Conservation (phyloP, 2,329 filamentous ascomycete species). For the Cladosporium sp. region DNA sequence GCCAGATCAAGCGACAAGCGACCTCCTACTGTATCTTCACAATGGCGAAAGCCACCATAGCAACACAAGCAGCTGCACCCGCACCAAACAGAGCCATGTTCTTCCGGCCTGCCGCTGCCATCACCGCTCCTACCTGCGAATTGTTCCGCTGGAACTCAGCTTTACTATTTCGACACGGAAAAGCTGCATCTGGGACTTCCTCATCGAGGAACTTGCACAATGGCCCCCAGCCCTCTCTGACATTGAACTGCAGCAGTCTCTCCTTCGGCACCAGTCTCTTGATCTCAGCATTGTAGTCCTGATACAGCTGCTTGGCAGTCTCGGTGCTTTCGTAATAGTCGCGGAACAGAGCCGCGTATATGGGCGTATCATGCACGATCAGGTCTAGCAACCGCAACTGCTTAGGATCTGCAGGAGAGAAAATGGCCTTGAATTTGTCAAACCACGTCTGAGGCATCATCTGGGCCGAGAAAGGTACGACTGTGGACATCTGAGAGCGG, state of each 20-base stretch:
- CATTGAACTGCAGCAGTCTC: constrained; percentile 13
- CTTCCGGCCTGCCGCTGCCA: not conserved
- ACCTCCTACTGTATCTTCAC: not conserved
- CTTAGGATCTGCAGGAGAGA: not conserved
- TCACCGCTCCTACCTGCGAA: not conserved
- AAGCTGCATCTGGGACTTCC: not conserved
- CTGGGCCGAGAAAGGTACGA: not conserved
- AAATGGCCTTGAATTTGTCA: not conserved
- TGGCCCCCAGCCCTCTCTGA: constrained; percentile 9
- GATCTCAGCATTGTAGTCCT: constrained; percentile 11
- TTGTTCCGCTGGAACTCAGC: not conserved
- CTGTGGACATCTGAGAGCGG: constrained; percentile 3
- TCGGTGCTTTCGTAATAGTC: constrained; percentile 2
- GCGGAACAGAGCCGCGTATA: not conserved
- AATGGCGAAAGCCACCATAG: not conserved
- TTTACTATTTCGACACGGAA: not conserved
- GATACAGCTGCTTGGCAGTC: constrained; percentile 13
- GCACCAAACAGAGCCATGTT: not conserved
- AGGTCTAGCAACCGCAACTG: not conserved
- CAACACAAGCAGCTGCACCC: not conserved
- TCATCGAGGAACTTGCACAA: constrained; percentile 1
- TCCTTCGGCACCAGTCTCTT: constrained; percentile 2
- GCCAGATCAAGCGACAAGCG: too few species aligned
- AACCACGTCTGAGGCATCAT: not conserved
- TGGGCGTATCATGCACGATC: not conserved